phyloP scores from a whole-genome alignment of 2,329 filamentous ascomycete genomes.

The Coniosporium tulheliwenetii region DNA sequence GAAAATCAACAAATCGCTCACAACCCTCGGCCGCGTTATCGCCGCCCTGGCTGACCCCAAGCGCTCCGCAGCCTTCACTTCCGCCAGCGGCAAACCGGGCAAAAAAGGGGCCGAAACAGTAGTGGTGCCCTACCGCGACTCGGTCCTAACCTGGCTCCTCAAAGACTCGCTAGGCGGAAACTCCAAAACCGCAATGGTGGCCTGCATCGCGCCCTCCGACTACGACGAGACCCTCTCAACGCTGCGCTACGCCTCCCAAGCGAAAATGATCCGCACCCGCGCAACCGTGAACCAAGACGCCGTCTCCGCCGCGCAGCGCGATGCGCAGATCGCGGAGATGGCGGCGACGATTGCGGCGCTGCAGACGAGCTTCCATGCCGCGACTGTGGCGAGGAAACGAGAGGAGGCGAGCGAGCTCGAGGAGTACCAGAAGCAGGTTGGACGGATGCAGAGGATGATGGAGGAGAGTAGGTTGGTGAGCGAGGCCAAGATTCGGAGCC shows the following conservation, averaged over 20 bases:
- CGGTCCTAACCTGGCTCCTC: constrained; percentile 67
- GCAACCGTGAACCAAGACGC: constrained; percentile 94
- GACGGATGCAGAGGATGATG: constrained; percentile 86
- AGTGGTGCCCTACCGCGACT: constrained; percentile 86
- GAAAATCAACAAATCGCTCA: constrained; percentile 98
- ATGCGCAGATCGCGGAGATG: constrained; percentile 90
- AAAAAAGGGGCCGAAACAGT: constrained; percentile 42
- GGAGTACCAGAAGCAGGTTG: constrained; percentile 84
- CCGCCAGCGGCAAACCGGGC: constrained; percentile 20
- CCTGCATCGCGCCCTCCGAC: constrained; percentile 86
- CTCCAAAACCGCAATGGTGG: constrained; percentile 98
- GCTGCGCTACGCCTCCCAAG: constrained; percentile 91
- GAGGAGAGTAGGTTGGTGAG: constrained; percentile 82
- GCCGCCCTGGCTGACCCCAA: constrained; percentile 69
- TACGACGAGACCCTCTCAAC: constrained; percentile 97
- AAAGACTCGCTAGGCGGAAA: constrained; percentile 95
- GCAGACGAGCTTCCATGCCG: constrained; percentile 54
- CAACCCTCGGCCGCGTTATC: constrained; percentile 88
- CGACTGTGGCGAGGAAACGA: constrained; percentile 47
- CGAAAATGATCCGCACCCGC: constrained; percentile 88
- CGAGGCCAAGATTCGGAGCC: constrained; percentile 82
- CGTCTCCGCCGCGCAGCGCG: constrained; percentile 79
- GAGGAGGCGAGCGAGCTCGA: constrained; percentile 77
- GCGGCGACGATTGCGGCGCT: constrained; percentile 80
- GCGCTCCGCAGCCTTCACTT: constrained; percentile 16